Conservation (phyloP, 2,329 filamentous ascomycete genomes). For the Cercospora brassicicola region DNA sequence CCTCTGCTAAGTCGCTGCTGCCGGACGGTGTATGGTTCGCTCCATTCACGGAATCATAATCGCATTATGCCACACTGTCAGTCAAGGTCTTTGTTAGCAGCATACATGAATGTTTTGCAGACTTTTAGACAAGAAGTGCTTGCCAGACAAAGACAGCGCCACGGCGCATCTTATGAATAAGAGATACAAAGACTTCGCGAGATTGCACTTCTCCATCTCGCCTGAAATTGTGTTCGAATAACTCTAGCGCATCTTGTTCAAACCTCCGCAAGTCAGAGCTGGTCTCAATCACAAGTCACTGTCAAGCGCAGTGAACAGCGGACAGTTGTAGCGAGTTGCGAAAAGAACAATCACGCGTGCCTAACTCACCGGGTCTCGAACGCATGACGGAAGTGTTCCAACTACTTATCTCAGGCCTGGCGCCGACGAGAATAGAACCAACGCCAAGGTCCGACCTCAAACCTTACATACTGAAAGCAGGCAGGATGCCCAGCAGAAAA, state of each 20-base stretch:
- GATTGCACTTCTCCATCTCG: not conserved
- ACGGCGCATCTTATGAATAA: not conserved
- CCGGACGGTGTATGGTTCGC: not conserved
- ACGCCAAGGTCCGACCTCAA: not conserved
- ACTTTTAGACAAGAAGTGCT: not conserved
- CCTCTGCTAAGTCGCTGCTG: not conserved
- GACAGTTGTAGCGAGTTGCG: not conserved
- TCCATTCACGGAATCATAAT: not conserved
- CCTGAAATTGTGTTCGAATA: not conserved
- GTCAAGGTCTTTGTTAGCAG: not conserved
- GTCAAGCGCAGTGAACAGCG: not conserved
- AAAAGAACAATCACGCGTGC: not conserved
- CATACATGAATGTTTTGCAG: not conserved
- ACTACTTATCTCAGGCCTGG: not conserved
- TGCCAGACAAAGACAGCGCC: not conserved
- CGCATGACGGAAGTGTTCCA: not conserved
- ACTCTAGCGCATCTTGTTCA: not conserved
- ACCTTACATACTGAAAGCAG: conserved; percentile 7
- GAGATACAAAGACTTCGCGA: not conserved
- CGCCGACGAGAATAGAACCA: conserved; percentile 1
- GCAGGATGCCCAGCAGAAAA: conserved; percentile 12
- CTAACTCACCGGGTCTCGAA: not conserved
- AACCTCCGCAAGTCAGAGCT: not conserved
- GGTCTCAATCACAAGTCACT: not conserved
- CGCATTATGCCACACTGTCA: not conserved